Evolutionary conservation across 352 stramenopile genomes (phyloP).

Genomic region (Phytophthora kernoviae): DNA sequence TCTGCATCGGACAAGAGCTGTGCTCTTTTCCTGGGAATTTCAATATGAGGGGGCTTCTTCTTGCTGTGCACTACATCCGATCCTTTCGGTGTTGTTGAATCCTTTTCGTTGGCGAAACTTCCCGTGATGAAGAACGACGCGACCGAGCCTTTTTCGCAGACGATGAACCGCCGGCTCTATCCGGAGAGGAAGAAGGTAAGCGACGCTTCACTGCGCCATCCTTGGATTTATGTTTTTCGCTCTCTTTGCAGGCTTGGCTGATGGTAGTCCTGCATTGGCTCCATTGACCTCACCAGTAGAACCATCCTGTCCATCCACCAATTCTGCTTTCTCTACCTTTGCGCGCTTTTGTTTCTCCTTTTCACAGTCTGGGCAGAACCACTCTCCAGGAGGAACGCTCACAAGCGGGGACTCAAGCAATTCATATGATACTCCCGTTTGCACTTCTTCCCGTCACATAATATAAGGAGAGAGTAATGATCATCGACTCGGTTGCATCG

Average conservation of each 20-base stretch:
- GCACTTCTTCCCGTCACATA: slow-evolving; percentile 85
- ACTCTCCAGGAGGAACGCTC: slow-evolving; percentile 67
- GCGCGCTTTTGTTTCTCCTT: slow-evolving; percentile 44
- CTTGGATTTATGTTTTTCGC: slow-evolving; percentile 59
- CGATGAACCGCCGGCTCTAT: slow-evolving; percentile 26
- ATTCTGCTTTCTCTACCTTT: slow-evolving; percentile 31
- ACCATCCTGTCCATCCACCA: slow-evolving; percentile 24
- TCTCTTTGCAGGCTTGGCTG: slow-evolving; percentile 18
- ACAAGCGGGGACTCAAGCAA: slow-evolving; percentile 74
- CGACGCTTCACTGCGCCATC: slow-evolving; percentile 64
- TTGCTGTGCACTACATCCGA: slow-evolving; percentile 23
- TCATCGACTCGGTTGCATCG: slow-evolving; percentile 82
- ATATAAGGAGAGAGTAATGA: slow-evolving; percentile 80
- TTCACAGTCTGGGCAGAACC: slow-evolving; percentile 76
- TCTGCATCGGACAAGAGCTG: slow-evolving; percentile 39
- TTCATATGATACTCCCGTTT: slow-evolving; percentile 90
- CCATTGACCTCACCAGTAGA: slow-evolving; percentile 19
- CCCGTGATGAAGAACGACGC: slow-evolving; percentile 44
- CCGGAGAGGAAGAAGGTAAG: slow-evolving; percentile 47
- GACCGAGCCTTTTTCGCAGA: slow-evolving; percentile 54
- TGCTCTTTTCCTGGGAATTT: slow-evolving; percentile 40
- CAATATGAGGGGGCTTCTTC: slow-evolving; percentile 50
- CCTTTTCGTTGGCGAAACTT: slow-evolving; percentile 45
- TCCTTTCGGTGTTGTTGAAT: slow-evolving; percentile 42
- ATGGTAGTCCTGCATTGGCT: slow-evolving; percentile 13